Evolutionary conservation across 805 yeast genomes (phyloP), one percentile per base, ranked within the genome.

Genomic region (Metschnikowia corniflorae): DNA sequence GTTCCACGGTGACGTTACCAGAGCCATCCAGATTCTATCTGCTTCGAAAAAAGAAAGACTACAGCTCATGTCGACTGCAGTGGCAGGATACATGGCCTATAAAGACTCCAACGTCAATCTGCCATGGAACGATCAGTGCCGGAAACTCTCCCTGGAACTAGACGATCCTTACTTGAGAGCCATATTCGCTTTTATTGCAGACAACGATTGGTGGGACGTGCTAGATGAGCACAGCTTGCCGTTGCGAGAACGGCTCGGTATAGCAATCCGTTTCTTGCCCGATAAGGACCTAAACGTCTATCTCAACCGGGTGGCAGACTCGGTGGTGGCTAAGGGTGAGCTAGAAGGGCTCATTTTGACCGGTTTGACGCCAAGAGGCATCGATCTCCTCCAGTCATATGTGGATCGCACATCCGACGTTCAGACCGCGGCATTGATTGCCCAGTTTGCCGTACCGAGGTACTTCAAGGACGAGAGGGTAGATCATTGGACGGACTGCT

Each of bases 191-290:
- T 91, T 80, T 50, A 82, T 91, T 36, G 88, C 96, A 0, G 96
- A 91, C 54, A 84, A 86, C 30, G 93, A 89, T 46, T 91, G 97
- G 97, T 82, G 91, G 81, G 97, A 87, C 53, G 95, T 91, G 2
- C 67, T 91, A 35, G 95, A 87, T 54, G 97, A 91, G 53, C 78
- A 82, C 14, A 82, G 95, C 1, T 69, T 91, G 27, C 96, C 98
- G 0, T 65, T 91, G 26, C 70, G 91, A 35, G 98, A 91, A 54
- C 68, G 96, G 46, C 61, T 91, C 9, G 97, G 97, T 1, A 91
- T 91, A 18, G 97, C 97, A 0, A 65, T 91, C 16, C 69, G 96
- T 32, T 91, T 86, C 50, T 63, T 91, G 22, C 78, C 89, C 1
- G 96, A 88, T 54, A 71, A 77, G 30, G 96, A 85, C 46, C 65